Conservation (phyloP, 208 protist genomes). For the Leishmania braziliensis region DNA sequence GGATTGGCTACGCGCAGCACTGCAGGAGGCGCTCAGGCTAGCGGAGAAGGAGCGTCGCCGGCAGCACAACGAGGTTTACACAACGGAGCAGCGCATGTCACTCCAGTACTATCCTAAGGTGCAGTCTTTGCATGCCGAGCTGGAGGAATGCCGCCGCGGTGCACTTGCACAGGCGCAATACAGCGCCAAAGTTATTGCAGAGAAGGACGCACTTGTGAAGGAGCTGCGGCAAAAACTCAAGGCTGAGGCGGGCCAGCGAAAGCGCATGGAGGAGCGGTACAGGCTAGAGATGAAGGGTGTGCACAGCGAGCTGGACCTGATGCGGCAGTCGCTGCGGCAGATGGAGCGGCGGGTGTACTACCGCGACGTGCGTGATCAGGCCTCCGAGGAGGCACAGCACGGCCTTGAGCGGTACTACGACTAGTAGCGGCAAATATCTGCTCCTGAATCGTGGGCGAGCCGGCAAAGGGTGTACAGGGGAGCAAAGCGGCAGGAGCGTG, state of each 20-base stretch:
- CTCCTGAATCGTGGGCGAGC: not conserved
- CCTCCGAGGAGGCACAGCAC: conserved; percentile 16
- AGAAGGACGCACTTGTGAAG: conserved; percentile 22
- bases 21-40: conserved; percentile 36
- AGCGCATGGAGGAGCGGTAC: conserved; percentile 53
- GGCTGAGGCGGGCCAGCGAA: conserved; percentile 22
- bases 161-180: conserved; percentile 16
- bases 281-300: conserved; percentile 71
- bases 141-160: conserved; percentile 27
- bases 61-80: conserved; percentile 35
- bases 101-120: conserved; percentile 37
- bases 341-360: conserved; percentile 83
- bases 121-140: conserved; percentile 36
- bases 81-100: conserved; percentile 27
- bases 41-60: conserved; percentile 44
- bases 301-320: conserved; percentile 71
- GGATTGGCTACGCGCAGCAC: conserved; percentile 45
- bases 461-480: not conserved
- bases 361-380: conserved; percentile 34
- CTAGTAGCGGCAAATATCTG: not conserved
- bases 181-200: conserved; percentile 11
- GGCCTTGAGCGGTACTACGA: conserved; percentile 36
- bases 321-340: conserved; percentile 73
- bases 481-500: not conserved
- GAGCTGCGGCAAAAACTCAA: conserved; percentile 32